Conservation (phyloP, 495 filamentous ascomycete species). For the Penicillium dipodomyicola region DNA sequence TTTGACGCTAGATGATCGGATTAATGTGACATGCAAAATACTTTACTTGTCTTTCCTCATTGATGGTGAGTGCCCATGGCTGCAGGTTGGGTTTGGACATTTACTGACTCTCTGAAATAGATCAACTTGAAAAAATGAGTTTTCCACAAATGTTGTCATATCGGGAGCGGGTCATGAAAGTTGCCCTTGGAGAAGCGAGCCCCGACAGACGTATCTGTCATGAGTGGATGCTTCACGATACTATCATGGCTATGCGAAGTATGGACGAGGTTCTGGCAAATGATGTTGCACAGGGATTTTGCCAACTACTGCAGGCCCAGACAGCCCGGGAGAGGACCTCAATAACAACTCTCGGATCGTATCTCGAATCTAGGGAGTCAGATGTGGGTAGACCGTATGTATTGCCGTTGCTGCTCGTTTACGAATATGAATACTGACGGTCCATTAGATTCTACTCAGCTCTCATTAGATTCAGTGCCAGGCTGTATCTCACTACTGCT, state of each 20-base stretch:
- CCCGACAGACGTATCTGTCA: constrained; percentile 11
- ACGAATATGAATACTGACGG: not conserved
- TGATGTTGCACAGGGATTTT: constrained; percentile 23
- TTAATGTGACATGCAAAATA: constrained; percentile 20
- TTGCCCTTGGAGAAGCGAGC: constrained; percentile 7
- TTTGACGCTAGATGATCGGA: constrained; percentile 18
- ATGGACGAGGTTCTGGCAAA: constrained; percentile 15
- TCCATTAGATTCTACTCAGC: constrained; percentile 21
- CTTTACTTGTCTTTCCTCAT: constrained; percentile 21
- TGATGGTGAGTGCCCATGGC: constrained; percentile 16
- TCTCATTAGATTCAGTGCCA: constrained; percentile 24
- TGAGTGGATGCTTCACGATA: constrained; percentile 27
- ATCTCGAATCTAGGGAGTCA: constrained; percentile 19
- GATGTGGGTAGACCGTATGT: constrained; percentile 22
- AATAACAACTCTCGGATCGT: constrained; percentile 18
- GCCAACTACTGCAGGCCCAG: constrained; percentile 19
- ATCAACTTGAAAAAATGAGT: constrained; percentile 28
- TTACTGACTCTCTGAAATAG: constrained; percentile 9
- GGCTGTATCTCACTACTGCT: constrained; percentile 7
- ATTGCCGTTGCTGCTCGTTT: not conserved
- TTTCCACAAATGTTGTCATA: constrained; percentile 22
- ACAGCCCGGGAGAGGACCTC: constrained; percentile 16
- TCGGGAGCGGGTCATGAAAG: constrained; percentile 17
- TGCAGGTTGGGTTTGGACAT: no score
- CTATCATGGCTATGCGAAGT: constrained; percentile 9